Evolutionary conservation across 1,139 yeast genomes (phyloP), one percentile per base, ranked within the genome.

Genomic region (Maudiozyma humilis): DNA sequence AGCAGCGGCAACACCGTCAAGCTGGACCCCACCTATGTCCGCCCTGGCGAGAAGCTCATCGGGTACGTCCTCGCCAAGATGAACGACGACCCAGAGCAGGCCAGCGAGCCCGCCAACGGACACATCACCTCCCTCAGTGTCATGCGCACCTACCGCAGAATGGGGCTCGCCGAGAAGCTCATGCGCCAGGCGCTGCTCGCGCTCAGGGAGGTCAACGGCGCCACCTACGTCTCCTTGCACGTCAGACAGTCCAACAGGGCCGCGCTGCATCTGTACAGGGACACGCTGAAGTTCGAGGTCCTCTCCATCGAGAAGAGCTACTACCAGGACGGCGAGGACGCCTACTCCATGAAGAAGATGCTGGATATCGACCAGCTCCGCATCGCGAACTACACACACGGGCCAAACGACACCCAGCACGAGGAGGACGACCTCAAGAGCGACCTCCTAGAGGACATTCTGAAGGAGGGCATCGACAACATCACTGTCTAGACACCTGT

Each of bases 311-410:
- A 89, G 57, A 83, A 79, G 55, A 75, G 83, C 17, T 91, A 93
- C 63, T 91, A 91, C 61, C 96, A 91, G 47, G 97, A 91, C 64
- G 96, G 95, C 23, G 99, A 93, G 64, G 97, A 93, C 67, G 98
- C 98, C n/a, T 91, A 88, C 64, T 84, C 94, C 36, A 91, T 91
- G 98, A 80, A 78, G 60, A 82, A 82, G 57, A 71, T 69, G 1
- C 69, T 85, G 53, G 67, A 67, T 14, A 60, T 79, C 45, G 81
- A 80, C 6, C 81, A 79, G 20, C 66, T 82, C 47, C 53, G 77
- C 42, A 88, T 89, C 17, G 71, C 76, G 46, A 63, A 65, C 41
- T 75, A 75, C 48, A 79, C 76, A 53, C 60, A 55, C 43, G 50
- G 50, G 30, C 35, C 47, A 12, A 48, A 44, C 10, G 45, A 41